Evolutionary conservation across 139 green algal species (phyloP).

Genomic region (Gonium pectorale): DNA sequence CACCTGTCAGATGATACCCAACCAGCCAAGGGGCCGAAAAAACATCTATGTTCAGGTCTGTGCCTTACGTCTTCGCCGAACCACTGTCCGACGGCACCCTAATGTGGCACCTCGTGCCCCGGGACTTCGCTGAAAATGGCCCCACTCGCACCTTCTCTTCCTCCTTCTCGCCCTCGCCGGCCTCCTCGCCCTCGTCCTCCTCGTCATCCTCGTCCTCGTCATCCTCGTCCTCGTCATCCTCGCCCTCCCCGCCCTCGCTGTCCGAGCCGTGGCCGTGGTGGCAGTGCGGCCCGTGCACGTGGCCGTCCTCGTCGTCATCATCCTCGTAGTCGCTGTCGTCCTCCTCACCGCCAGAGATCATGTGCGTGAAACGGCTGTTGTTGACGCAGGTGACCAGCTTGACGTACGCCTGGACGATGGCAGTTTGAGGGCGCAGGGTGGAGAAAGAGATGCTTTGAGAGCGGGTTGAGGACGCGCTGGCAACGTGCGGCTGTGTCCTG

Average conservation of each 20-base stretch:
- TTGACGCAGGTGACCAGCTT: slow-evolving; percentile 55
- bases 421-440: not conserved
- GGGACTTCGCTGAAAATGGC: too few relatives aligned
- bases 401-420: not conserved
- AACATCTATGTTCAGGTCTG: too few relatives aligned
- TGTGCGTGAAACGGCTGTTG: slow-evolving; percentile 57
- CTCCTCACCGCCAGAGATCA: slow-evolving; percentile 39
- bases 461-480: not conserved
- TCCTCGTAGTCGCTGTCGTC: slow-evolving; percentile 30
- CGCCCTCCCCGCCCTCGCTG: not conserved
- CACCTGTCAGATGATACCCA: too few relatives aligned
- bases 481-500: too few relatives aligned
- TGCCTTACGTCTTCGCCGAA: too few relatives aligned
- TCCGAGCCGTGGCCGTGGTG: not conserved
- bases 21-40: too few relatives aligned
- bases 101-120: too few relatives aligned
- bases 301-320: slow-evolving; percentile 31
- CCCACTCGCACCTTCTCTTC: too few relatives aligned
- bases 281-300: slow-evolving; percentile 3
- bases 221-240: slow-evolving; percentile 42
- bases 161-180: not conserved
- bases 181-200: not conserved
- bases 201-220: not conserved
- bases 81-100: too few relatives aligned
- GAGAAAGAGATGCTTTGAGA: not conserved